These are phyloP conservation scores for Violaceomyces palustris DNA, from an alignment of 1,284 basidiomycete genomes.

Conservation along the genomic window DNA sequence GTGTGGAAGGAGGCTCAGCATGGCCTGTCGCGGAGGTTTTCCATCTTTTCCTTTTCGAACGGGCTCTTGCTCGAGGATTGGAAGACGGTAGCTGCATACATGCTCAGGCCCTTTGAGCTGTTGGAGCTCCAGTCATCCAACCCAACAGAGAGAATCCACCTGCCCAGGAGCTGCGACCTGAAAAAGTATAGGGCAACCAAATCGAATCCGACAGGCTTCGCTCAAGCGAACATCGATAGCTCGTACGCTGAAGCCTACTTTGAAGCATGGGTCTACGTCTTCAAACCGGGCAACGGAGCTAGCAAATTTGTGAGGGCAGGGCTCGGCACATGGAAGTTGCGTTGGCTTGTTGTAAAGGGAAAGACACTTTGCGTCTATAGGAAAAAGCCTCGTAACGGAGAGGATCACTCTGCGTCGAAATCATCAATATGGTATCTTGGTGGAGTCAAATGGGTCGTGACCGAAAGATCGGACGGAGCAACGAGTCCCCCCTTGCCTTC, in stretches of 20 bases:
- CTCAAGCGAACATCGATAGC: slow-evolving; percentile 2
- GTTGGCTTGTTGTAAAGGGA: slow-evolving; percentile 28
- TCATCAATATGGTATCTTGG: slow-evolving; percentile 17
- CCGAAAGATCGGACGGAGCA: slow-evolving; percentile 9
- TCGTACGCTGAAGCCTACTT: slow-evolving; percentile 26
- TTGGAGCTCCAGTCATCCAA: slow-evolving; percentile 33
- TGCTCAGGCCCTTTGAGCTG: slow-evolving; percentile 33
- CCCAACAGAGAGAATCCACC: slow-evolving; percentile 27
- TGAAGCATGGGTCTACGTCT: slow-evolving; percentile 40
- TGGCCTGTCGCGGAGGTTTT: slow-evolving; percentile 17
- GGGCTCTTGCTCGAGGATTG: slow-evolving; percentile 37
- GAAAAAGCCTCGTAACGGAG: slow-evolving; percentile 19
- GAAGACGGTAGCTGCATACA: slow-evolving; percentile 27
- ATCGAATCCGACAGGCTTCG: background rate
- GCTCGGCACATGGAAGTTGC: slow-evolving; percentile 38
- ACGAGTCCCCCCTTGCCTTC: slow-evolving; percentile 15
- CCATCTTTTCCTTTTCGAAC: slow-evolving; percentile 27
- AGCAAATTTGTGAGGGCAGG: slow-evolving; percentile 9
- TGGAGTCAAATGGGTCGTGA: slow-evolving; percentile 10
- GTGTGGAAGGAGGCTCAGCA: slow-evolving; percentile 14
- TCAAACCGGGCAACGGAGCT: slow-evolving; percentile 15
- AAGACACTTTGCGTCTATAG: slow-evolving; percentile 26
- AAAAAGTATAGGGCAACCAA: background rate
- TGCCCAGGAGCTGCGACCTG: slow-evolving; percentile 6
- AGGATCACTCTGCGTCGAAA: slow-evolving; percentile 6